These are phyloP conservation scores for Aquilaria sinensis DNA, from an alignment of 345 rosid genomes.

Conservation along the genomic window DNA sequence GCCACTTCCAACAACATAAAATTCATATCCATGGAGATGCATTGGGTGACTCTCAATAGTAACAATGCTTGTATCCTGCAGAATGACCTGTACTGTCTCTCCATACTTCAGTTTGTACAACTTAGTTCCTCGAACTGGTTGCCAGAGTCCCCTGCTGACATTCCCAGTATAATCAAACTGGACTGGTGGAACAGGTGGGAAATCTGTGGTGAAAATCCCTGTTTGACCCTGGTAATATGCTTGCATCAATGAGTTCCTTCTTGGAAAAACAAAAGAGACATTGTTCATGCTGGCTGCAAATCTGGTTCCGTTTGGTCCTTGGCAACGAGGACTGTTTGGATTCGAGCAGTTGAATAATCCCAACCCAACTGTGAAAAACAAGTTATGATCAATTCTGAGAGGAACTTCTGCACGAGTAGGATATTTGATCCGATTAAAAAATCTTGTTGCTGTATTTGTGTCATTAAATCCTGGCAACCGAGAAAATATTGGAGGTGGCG, in stretches of 20 bases:
- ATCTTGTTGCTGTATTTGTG: conserved; percentile 39
- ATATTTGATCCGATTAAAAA: conserved; percentile 28
- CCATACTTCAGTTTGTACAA: conserved; percentile 33
- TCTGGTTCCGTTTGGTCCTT: conserved; percentile 34
- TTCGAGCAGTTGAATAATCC: conserved; percentile 55
- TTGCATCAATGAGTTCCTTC: conserved; percentile 29
- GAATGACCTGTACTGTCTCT: conserved; percentile 48
- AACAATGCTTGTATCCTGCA: conserved; percentile 55
- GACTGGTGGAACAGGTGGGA: conserved; percentile 41
- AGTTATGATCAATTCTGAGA: conserved; percentile 36
- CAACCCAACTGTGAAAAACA: conserved; percentile 35
- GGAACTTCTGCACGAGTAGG: conserved; percentile 64
- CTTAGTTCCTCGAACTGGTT: conserved; percentile 25
- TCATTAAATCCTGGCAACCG: conserved; percentile 42
- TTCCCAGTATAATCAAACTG: conserved; percentile 42
- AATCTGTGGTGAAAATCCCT: conserved; percentile 25
- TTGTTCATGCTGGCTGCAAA: conserved; percentile 58
- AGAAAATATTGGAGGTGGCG: not conserved
- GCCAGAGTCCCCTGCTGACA: conserved; percentile 26
- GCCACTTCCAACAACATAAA: conserved; percentile 60
- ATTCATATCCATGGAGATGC: conserved; percentile 70
- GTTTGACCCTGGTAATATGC: conserved; percentile 36
- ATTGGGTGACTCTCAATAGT: conserved; percentile 57
- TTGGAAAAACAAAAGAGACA: conserved; percentile 44
- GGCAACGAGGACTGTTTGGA: conserved; percentile 19